Conservation (phyloP, 768 basidiomycete species). For the Naganishia randhawae region DNA sequence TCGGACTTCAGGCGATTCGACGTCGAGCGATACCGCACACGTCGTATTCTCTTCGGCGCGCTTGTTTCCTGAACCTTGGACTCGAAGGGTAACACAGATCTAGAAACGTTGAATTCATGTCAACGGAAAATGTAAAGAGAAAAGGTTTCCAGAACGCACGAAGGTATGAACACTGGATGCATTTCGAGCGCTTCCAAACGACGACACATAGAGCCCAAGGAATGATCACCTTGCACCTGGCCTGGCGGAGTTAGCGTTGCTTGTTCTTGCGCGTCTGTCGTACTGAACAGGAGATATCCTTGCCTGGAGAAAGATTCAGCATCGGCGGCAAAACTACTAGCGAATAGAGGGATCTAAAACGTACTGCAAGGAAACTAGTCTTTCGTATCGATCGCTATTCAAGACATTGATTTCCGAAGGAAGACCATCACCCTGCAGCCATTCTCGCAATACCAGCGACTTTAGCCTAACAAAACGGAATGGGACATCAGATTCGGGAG, state of each 20-base stretch:
- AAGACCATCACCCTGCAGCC: background rate
- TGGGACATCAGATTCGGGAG: background rate
- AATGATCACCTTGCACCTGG: conserved; percentile 5
- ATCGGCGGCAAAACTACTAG: background rate
- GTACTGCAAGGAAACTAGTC: conserved; percentile 5
- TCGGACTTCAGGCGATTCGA: background rate
- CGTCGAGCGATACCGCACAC: conserved; percentile 7
- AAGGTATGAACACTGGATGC: conserved; percentile 5
- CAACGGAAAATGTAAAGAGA: background rate
- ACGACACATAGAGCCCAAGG: background rate
- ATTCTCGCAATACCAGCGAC: background rate
- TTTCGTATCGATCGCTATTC: background rate
- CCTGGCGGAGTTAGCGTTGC: conserved; percentile 9
- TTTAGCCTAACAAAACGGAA: background rate
- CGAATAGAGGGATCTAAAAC: background rate
- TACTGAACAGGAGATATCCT: background rate
- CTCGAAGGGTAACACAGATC: background rate
- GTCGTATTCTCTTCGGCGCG: background rate
- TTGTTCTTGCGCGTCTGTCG: background rate
- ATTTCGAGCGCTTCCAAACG: background rate
- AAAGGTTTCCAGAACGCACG: background rate
- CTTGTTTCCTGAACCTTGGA: background rate
- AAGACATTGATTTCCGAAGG: background rate
- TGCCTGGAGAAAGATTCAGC: background rate
- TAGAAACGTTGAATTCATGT: background rate